Conservation (phyloP, 176 grass and related monocot genomes). For the Pharus latifolius region DNA sequence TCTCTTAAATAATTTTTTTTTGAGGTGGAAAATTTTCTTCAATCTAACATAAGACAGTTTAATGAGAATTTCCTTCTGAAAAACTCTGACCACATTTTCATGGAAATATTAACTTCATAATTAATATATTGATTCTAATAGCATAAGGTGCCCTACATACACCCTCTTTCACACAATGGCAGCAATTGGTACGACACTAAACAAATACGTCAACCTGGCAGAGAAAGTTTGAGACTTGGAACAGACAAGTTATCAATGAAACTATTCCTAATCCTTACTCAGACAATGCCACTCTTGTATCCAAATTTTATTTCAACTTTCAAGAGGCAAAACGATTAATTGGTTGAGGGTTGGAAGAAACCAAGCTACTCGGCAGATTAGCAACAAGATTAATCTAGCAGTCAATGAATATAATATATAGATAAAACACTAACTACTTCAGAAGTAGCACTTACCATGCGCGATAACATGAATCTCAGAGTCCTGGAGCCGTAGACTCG, state of each 20-base stretch:
- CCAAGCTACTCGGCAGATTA: not conserved
- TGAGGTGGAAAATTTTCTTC: no score
- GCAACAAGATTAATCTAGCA: no score
- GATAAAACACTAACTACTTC: constrained; percentile 3
- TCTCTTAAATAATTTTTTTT: no score
- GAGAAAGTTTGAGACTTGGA: no score
- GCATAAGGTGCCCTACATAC: not conserved
- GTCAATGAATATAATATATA: no score
- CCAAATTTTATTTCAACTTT: no score
- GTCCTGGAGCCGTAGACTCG: constrained; percentile 77
- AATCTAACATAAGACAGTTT: not conserved
- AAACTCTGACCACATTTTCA: not conserved
- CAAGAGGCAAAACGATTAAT: not conserved
- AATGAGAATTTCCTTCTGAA: not conserved
- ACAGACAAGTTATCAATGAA: not conserved
- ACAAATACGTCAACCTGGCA: not conserved
- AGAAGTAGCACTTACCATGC: constrained; percentile 68
- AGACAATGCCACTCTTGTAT: no score
- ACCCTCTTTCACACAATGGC: not conserved
- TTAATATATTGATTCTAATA: not conserved
- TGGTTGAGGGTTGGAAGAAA: not conserved
- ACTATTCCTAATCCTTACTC: not conserved
- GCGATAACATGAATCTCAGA: constrained; percentile 89
- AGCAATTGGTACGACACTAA: not conserved
- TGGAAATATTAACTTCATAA: not conserved